Evolutionary conservation across 108 stramenopile genomes (phyloP), one percentile per base, ranked within the genome.

Genomic region (Asterionellopsis glacialis): DNA sequence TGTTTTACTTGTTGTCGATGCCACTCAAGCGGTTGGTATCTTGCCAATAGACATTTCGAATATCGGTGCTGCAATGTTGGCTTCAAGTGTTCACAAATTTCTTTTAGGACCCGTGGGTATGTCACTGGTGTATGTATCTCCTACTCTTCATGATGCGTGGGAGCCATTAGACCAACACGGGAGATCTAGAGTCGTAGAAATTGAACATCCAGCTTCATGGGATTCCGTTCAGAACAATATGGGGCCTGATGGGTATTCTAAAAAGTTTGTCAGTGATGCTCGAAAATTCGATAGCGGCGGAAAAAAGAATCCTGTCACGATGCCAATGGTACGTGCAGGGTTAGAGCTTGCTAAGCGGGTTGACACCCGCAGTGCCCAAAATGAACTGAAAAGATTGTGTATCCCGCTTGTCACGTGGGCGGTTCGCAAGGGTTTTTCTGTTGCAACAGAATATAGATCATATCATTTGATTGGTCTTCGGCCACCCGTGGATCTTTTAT

Each of bases 281-380:
- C 64, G 81, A 1, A 77, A 73, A 28, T 82, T 77, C 51, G 81
- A 82, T 61, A 47, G 53, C 41, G 81, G 81, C 13, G 81, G 81
- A 1, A 77, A 75, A 47, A 25, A 66, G 22, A 82, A 75, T 64
- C 74, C 73, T 9, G 50, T 75, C 0, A 49, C 78, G 0, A 15
- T 77, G 26, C 77, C 81, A 23, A 82, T 82, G 81, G 41, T 82
- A 11, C 57, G 64, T 26, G 55, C 58, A 1, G 48, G 68, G 9
- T 44, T 75, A 59, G 70, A 82, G 57, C 38, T 59, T 45, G 76
- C 75, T 19, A 19, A n/a, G 10, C 15, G n/a, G 25, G 16, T 59
- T 15, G 65, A 74, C 48, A 0, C 61, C 4, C 56, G 22, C 13
- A 22, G 52, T 7, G 71, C 54, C 27, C 76, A 82, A 38, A 11